Percentiles rank a stretch among this genome's conserved stretches.
phyloP scores from a whole-genome alignment of 768 basidiomycete species.

The Suillus subalutaceus region DNA sequence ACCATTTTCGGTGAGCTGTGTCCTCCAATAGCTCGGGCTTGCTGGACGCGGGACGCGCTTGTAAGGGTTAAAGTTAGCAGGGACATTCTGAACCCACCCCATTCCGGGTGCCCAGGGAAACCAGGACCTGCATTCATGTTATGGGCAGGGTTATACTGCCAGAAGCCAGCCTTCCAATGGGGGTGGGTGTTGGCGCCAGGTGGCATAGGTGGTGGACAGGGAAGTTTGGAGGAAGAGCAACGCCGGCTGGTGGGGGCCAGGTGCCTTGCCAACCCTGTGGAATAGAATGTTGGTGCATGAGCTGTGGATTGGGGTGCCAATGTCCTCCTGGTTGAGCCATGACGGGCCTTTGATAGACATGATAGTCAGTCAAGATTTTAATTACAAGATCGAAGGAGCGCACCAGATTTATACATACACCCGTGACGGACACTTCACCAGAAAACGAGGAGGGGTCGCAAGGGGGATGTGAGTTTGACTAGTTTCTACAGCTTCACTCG shows the following conservation, averaged over 20 bases:
- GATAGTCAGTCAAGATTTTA: background rate
- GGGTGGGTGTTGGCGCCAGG: constrained; percentile 46
- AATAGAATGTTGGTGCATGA: constrained; percentile 29
- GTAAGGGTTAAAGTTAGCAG: constrained; percentile 55
- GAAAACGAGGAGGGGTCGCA: background rate
- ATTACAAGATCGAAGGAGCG: background rate
- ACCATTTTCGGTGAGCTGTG: constrained; percentile 60
- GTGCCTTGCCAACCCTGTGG: constrained; percentile 38
- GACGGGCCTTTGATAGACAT: background rate
- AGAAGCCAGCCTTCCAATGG: constrained; percentile 54
- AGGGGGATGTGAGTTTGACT: background rate
- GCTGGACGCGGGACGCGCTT: constrained; percentile 64
- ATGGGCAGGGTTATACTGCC: constrained; percentile 51
- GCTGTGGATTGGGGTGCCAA: constrained; percentile 38
- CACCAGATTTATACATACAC: no score
- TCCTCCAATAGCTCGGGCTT: constrained; percentile 67
- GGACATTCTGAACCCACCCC: constrained; percentile 26
- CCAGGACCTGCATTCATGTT: constrained; percentile 26
- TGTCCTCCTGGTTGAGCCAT: constrained; percentile 9
- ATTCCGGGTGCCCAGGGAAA: constrained; percentile 35
- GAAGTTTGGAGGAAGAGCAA: constrained; percentile 36
- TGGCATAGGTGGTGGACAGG: constrained; percentile 60
- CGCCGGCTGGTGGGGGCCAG: constrained; percentile 37
- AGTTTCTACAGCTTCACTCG: background rate
- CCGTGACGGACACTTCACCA: no score